These are phyloP conservation scores for Venturia nashicola DNA, from an alignment of 2,329 filamentous ascomycete genomes.

Conservation along the genomic window DNA sequence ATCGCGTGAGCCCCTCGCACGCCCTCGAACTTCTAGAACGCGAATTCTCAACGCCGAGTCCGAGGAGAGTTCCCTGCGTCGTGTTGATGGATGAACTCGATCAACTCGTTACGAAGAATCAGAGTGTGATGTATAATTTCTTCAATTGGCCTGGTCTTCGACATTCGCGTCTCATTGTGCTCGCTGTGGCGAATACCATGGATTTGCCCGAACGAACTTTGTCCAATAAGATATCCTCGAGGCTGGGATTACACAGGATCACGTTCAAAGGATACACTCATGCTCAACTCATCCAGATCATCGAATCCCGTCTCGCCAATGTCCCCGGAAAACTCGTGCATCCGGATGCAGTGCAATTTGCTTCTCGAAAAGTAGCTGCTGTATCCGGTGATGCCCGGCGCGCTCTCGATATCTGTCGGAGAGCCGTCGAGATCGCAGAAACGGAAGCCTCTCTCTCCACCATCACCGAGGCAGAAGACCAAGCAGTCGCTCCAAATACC, in stretches of 20 bases:
- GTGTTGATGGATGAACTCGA: constrained; percentile 98
- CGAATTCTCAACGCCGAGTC: constrained; percentile 86
- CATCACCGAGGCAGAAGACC: constrained; percentile 19
- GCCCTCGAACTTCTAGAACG: constrained; percentile 81
- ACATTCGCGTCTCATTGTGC: constrained; percentile 85
- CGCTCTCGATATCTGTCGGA: constrained; percentile 86
- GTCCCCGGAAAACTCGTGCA: constrained; percentile 86
- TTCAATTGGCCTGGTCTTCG: constrained; percentile 96
- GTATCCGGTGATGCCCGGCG: constrained; percentile 89
- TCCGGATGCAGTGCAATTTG: constrained; percentile 88
- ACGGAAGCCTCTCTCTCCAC: constrained; percentile 39
- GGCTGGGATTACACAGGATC: constrained; percentile 72
- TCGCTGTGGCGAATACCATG: constrained; percentile 98
- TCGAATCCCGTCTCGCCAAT: constrained; percentile 81
- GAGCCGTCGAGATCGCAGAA: constrained; percentile 91
- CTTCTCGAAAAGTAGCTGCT: constrained; percentile 88
- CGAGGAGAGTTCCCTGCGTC: constrained; percentile 83
- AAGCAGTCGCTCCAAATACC: constrained; percentile 38
- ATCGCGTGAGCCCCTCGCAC: constrained; percentile 83
- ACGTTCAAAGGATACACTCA: constrained; percentile 97
- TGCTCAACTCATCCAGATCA: constrained; percentile 93
- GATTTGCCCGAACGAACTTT: constrained; percentile 90
- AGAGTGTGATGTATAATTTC: constrained; percentile 99
- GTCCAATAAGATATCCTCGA: constrained; percentile 96
- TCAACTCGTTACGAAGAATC: constrained; percentile 93